phyloP scores from a whole-genome alignment of 176 grass and related monocot species.

The Hyparrhenia diplandra region DNA sequence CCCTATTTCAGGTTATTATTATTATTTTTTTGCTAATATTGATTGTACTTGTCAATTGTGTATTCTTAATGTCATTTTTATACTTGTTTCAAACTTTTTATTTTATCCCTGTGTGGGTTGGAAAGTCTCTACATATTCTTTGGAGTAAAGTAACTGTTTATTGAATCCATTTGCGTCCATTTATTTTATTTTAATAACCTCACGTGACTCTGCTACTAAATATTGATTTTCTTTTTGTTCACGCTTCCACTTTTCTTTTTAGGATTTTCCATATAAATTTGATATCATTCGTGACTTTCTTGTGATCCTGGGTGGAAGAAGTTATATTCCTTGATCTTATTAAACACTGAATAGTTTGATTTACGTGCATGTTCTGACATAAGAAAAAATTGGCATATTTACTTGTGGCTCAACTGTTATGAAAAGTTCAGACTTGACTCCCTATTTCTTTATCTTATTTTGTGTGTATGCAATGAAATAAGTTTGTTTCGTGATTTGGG shows the following conservation, averaged over 20 bases:
- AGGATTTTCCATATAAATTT: neutral
- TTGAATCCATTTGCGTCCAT: neutral
- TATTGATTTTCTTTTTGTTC: neutral
- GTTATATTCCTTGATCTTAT: neutral
- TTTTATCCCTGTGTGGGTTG: neutral
- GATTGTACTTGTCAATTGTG: neutral
- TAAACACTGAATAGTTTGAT: constrained; percentile 20
- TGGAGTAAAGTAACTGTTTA: neutral
- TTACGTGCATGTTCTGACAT: neutral
- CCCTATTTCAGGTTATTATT: constrained; percentile 92
- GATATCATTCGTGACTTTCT: neutral
- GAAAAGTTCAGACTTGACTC: neutral
- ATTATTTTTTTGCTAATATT: constrained; percentile 3
- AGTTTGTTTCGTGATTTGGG: neutral
- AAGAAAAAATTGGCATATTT: neutral
- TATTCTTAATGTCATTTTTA: neutral
- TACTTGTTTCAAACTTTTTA: neutral
- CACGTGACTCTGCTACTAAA: neutral
- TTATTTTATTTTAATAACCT: constrained; percentile 3
- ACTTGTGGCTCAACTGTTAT: neutral
- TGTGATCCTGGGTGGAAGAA: neutral
- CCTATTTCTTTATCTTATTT: neutral
- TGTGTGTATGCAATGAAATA: neutral
- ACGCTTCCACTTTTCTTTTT: neutral
- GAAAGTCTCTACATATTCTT: neutral